Evolutionary conservation across 2,329 filamentous ascomycete genomes (phyloP).

Genomic region (Fusarium floridanum): DNA sequence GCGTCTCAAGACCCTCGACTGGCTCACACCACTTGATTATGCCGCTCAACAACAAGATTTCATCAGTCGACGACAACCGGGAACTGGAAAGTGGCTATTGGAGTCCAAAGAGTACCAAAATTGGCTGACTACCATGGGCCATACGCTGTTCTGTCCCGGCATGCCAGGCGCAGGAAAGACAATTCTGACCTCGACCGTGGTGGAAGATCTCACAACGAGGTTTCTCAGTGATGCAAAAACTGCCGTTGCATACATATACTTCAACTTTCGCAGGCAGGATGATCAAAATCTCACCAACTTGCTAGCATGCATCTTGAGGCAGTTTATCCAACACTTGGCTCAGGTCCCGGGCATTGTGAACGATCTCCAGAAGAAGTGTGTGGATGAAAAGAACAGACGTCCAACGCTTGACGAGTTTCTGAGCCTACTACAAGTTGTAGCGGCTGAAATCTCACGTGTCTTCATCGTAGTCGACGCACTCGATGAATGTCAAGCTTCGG

Average conservation of each 20-base stretch:
- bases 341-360: not conserved
- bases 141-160: not conserved
- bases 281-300: not conserved
- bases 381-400: not conserved
- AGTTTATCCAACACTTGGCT: not conserved
- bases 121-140: not conserved
- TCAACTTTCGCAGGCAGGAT: not conserved
- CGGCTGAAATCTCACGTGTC: no score
- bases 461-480: not conserved
- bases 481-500: not conserved
- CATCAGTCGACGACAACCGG: not conserved
- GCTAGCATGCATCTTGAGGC: not conserved
- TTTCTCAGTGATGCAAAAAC: not conserved
- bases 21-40: not conserved
- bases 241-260: not conserved
- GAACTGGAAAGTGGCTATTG: not conserved
- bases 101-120: not conserved
- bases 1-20: not conserved
- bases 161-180: constrained; percentile 5
- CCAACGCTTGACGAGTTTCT: not conserved
- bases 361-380: not conserved
- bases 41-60: not conserved
- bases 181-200: not conserved
- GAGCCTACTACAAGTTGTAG: not conserved
- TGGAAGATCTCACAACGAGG: not conserved